Evolutionary conservation across 2,329 filamentous ascomycete species (phyloP).

Genomic region (Aspergillus fumigatus): DNA sequence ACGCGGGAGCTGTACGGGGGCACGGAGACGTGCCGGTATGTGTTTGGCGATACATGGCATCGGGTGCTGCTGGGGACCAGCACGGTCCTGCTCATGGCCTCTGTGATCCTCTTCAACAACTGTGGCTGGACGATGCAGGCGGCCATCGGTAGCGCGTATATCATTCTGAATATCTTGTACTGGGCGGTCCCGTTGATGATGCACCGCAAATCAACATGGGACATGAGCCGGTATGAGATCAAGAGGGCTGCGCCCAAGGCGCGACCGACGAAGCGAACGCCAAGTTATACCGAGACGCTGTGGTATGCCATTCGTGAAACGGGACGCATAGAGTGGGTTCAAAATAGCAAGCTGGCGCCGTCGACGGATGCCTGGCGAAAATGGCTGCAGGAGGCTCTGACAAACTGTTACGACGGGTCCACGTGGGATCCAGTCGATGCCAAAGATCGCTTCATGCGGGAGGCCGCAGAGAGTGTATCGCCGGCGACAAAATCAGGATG

Average conservation of each 20-base stretch:
- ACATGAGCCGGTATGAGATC: conserved; percentile 50
- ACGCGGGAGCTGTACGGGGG: conserved; percentile 60
- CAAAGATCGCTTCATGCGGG: background rate
- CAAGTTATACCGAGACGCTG: conserved; percentile 52
- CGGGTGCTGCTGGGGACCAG: conserved; percentile 53
- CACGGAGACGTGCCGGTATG: conserved; percentile 57
- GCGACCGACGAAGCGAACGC: conserved; percentile 16
- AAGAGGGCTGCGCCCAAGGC: conserved; percentile 42
- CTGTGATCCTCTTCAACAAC: conserved; percentile 59
- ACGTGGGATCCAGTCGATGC: conserved; percentile 7
- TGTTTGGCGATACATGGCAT: conserved; percentile 46
- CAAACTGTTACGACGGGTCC: conserved; percentile 20
- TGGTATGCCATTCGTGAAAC: conserved; percentile 59
- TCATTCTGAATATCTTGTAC: conserved; percentile 57
- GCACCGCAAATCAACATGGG: conserved; percentile 49
- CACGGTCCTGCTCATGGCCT: conserved; percentile 58
- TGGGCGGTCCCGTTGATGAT: conserved; percentile 53
- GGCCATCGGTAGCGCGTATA: conserved; percentile 55
- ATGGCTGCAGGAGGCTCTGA: background rate
- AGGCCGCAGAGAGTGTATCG: background rate
- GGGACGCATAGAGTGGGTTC: conserved; percentile 50
- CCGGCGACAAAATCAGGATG: background rate
- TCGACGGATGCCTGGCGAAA: conserved; percentile 29
- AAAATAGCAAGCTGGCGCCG: conserved; percentile 49
- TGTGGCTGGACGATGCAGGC: conserved; percentile 59